Conservation (phyloP, 208 protist species). For the Balamuthia mandrillaris region DNA sequence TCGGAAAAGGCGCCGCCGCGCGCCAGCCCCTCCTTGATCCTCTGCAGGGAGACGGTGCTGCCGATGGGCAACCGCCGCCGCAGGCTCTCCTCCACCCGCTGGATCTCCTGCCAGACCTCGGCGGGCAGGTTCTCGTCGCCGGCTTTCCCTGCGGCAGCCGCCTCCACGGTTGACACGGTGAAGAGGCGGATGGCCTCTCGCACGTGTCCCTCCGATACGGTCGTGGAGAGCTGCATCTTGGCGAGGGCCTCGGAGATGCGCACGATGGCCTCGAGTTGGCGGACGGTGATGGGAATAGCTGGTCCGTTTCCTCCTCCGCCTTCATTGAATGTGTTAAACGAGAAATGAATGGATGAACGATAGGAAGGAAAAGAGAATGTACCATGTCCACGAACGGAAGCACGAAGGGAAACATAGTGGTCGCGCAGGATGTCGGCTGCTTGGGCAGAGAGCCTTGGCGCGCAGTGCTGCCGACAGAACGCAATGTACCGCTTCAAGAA, state of each 20-base stretch:
- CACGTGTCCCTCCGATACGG: not conserved
- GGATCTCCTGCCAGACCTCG: conserved; percentile 21
- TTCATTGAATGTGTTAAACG: too few species aligned
- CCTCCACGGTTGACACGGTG: conserved; percentile 24
- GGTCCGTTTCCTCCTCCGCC: conserved; percentile 24
- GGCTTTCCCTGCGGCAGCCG: not conserved
- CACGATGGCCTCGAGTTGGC: conserved; percentile 87
- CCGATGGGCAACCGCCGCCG: conserved; percentile 21
- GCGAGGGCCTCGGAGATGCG: conserved; percentile 95
- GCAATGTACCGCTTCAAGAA: too few species aligned
- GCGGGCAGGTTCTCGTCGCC: conserved; percentile 1
- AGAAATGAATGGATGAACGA: too few species aligned
- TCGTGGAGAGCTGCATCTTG: conserved; percentile 85
- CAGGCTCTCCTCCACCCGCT: not conserved
- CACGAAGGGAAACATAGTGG: conserved; percentile 92
- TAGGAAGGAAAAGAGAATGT: too few species aligned
- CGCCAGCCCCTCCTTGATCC: too few species aligned
- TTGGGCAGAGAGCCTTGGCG: conserved; percentile 84
- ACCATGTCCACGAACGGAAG: conserved; percentile 74
- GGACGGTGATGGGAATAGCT: conserved; percentile 88
- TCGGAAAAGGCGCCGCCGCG: too few species aligned
- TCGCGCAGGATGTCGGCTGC: conserved; percentile 87
- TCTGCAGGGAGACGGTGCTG: not conserved
- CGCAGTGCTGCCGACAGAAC: too few species aligned
- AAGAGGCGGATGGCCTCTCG: conserved; percentile 32